Percentiles rank a stretch among this genome's conserved stretches.
These are phyloP conservation scores for Trichothecium sympodiale DNA, from an alignment of 2,329 filamentous ascomycete species.

Conservation along the genomic window DNA sequence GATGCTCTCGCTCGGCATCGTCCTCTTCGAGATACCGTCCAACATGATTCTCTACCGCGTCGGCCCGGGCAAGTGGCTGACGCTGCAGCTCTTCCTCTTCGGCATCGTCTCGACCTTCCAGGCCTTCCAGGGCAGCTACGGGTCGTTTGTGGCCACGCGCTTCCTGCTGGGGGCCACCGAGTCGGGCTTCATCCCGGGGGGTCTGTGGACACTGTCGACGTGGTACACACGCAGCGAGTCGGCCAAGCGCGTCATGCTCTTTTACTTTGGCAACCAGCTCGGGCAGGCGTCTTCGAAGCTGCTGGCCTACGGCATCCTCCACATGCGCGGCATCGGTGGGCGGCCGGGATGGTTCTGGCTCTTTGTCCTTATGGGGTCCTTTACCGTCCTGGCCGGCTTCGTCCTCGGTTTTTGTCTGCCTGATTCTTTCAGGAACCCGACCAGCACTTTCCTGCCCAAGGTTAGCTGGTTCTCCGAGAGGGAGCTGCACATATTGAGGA, in stretches of 20 bases:
- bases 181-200: slow-evolving; percentile 43
- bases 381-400: slow-evolving; percentile 34
- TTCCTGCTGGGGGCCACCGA: slow-evolving; percentile 42
- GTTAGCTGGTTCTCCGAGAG: slow-evolving; percentile 23
- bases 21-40: slow-evolving; percentile 26
- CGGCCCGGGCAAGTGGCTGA: slow-evolving; percentile 37
- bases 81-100: slow-evolving; percentile 40
- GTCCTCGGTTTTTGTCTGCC: slow-evolving; percentile 31
- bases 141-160: slow-evolving; percentile 35
- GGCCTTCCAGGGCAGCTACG: slow-evolving; percentile 35
- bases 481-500: slow-evolving; percentile 29
- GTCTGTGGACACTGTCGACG: slow-evolving; percentile 37
- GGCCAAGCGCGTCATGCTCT: slow-evolving; percentile 39
- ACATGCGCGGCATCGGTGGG: slow-evolving; percentile 34
- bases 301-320: slow-evolving; percentile 34
- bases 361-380: slow-evolving; percentile 39
- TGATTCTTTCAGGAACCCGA: slow-evolving; percentile 31
- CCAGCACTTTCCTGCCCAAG: slow-evolving; percentile 26
- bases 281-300: slow-evolving; percentile 26
- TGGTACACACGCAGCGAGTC: slow-evolving; percentile 44
- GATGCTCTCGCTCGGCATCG: slow-evolving; percentile 35
- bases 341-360: slow-evolving; percentile 47
- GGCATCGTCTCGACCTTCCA: slow-evolving; percentile 44
- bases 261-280: slow-evolving; percentile 45
- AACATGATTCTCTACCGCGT: slow-evolving; percentile 12